Conservation (phyloP, 257 asterid genomes). For the Solanum sejunctum region DNA sequence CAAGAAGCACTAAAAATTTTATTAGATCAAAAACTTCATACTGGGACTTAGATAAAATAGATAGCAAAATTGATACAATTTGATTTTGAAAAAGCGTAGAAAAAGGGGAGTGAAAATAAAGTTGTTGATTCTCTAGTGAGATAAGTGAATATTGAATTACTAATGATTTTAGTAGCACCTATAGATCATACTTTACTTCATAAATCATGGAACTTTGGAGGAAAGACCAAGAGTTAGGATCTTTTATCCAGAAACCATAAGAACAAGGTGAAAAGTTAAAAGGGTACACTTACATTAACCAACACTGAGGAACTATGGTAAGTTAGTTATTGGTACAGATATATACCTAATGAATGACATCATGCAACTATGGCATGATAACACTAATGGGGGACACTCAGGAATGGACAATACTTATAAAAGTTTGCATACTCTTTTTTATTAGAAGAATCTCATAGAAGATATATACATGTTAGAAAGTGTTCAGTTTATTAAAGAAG, state of each 20-base stretch:
- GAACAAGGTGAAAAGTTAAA: background rate
- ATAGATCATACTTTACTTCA: background rate
- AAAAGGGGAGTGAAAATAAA: too few species aligned
- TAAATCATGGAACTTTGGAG: background rate
- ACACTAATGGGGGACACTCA: background rate
- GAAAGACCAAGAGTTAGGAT: background rate
- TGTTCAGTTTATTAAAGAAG: too few species aligned
- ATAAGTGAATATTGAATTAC: too few species aligned
- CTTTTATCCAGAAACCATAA: too few species aligned
- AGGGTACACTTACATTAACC: background rate
- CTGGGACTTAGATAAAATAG: too few species aligned
- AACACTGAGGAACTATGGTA: background rate
- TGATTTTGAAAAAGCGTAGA: too few species aligned
- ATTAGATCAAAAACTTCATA: too few species aligned
- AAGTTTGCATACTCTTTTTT: background rate
- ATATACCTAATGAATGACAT: background rate
- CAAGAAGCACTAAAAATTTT: too few species aligned
- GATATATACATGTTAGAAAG: background rate
- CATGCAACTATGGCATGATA: background rate
- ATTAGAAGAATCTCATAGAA: background rate
- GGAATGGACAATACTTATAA: too few species aligned
- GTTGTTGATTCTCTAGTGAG: too few species aligned
- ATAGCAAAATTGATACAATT: too few species aligned
- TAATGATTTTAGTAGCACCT: background rate
- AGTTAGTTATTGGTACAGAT: background rate